Base-by-base conservation (phyloP, 2,329 filamentous ascomycete species). In the Trichoderma sp. region DNA sequence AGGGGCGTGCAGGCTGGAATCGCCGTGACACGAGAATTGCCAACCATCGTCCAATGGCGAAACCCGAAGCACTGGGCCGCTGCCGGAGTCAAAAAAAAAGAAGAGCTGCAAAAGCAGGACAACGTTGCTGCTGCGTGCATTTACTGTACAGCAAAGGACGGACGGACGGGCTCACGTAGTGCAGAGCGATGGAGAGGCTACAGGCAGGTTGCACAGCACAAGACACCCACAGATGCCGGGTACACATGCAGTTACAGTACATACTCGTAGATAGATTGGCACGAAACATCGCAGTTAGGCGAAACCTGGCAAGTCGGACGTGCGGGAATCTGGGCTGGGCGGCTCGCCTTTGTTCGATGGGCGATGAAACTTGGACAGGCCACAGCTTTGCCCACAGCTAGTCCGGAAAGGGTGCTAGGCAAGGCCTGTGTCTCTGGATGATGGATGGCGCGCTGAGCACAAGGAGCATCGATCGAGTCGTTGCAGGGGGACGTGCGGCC, bases 301-400 rank as follows among this genome's bases (percentile, higher is more conserved):
- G 26, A 58, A 32, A 58, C 55, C 55, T 58, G 55, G 55, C 26
- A 58, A 58, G 55, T 32, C 43, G 17, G 43, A 20, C 43, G 43
- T 50, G 43, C 69, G 70, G 65, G 39, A 71, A 71, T 71, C 70
- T 71, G 34, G 55, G 43, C 43, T 47, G 43, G 43, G 57, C 64
- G 63, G 62, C 70, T 62, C 23, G 13, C 20, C 8, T 43, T 39
- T 30, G 57, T 43, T 43, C 57, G 67, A 59, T 65, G 32, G 9
- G 62, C 53, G 50, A 66, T 66, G 43, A 63, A 71, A 71, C 57
- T 47, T 47, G 70, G 36, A 8, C 36, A 63, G 43, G 71, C 39
- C 30, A 20, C 36, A 68, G 32, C 66, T 58, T 58, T 34, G 28
- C 32, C 58, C 39, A 57, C 55, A 23, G 50, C 34, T 68, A 68